phyloP scores from a whole-genome alignment of 78 protist species.

The Tieghemostelium lacteum region DNA sequence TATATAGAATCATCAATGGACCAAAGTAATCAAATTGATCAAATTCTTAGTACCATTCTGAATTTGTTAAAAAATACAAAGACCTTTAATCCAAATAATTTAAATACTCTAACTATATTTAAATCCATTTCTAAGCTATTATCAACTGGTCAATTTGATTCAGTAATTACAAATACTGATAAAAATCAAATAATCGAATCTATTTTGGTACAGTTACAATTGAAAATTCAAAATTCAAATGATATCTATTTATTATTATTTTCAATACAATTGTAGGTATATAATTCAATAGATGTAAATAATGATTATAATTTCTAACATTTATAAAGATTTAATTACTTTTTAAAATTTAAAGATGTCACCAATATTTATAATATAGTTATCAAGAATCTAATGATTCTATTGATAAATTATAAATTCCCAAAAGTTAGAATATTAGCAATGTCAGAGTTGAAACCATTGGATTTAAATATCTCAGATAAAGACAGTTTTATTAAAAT shows the following conservation, averaged over 20 bases:
- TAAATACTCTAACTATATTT: conserved; percentile 19
- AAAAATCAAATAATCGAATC: background rate
- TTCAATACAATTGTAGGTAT: conserved; percentile 34
- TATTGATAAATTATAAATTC: conserved; percentile 21
- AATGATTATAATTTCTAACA: background rate
- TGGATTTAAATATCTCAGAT: no score
- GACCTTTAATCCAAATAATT: background rate
- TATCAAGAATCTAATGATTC: background rate
- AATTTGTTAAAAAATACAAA: background rate
- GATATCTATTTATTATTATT: conserved; percentile 49
- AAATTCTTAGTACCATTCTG: background rate
- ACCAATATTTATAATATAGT: background rate
- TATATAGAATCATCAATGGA: background rate
- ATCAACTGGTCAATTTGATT: conserved; percentile 29
- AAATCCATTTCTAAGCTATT: conserved; percentile 26
- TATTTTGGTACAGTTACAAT: no score
- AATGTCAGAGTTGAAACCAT: background rate
- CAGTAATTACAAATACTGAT: background rate
- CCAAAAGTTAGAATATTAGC: conserved; percentile 58
- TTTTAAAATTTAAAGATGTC: background rate
- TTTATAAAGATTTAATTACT: conserved; percentile 19
- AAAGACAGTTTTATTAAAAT: background rate
- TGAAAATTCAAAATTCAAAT: conserved; percentile 3
- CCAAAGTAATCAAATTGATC: background rate
- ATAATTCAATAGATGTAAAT: background rate